Percentiles rank a stretch among this genome's conserved stretches.
phyloP scores from a whole-genome alignment of 179 eudicot genomes.

The Beta macrorhiza region DNA sequence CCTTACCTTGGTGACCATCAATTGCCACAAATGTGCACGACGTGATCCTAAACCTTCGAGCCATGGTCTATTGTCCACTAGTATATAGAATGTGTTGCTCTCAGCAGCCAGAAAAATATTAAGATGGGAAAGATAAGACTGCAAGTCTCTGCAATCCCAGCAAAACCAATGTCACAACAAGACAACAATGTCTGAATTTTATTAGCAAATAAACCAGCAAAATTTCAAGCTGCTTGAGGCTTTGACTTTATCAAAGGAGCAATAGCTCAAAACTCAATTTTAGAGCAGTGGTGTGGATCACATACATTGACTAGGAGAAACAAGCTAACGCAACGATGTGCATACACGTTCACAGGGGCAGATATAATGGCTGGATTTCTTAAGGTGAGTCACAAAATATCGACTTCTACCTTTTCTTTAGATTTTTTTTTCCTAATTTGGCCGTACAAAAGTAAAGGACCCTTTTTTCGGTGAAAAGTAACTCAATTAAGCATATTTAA shows the following conservation, averaged over 20 bases:
- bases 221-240: not conserved
- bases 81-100: constrained; percentile 69
- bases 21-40: constrained; percentile 92
- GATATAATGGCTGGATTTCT: too few species aligned
- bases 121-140: constrained; percentile 91
- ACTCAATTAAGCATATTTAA: too few species aligned
- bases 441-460: too few species aligned
- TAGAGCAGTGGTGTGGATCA: not conserved
- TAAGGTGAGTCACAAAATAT: too few species aligned
- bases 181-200: not conserved
- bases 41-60: constrained; percentile 69
- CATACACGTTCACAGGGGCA: not conserved
- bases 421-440: too few species aligned
- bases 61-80: constrained; percentile 99
- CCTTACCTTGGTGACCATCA: constrained; percentile 95
- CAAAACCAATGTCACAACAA: constrained; percentile 17
- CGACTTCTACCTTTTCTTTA: too few species aligned
- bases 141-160: constrained; percentile 68
- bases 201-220: not conserved
- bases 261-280: not conserved
- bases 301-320: not conserved
- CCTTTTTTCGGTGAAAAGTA: too few species aligned
- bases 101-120: constrained; percentile 70
- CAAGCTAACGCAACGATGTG: not conserved
- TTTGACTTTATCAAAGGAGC: not conserved